Evolutionary conservation across 2,329 filamentous ascomycete genomes (phyloP).

Genomic region (Periconia macrospinosa): DNA sequence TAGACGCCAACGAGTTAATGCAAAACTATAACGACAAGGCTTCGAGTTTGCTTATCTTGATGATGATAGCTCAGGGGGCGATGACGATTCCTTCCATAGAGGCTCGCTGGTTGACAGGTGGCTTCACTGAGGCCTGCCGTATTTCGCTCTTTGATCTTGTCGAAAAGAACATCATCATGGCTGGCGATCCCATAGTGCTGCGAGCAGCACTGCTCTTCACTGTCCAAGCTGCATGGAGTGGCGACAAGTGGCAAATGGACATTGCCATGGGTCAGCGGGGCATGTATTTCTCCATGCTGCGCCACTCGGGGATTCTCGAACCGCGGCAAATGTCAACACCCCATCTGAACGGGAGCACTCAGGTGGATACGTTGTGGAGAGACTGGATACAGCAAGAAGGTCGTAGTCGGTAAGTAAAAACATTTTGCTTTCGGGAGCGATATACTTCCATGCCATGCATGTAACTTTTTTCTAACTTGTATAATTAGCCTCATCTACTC

Average conservation of each 20-base stretch:
- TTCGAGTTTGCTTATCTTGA: constrained; percentile 65
- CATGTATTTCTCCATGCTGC: constrained; percentile 74
- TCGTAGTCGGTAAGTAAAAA: constrained; percentile 58
- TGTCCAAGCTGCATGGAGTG: constrained; percentile 70
- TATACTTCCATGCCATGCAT: constrained; percentile 13
- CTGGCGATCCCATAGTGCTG: constrained; percentile 65
- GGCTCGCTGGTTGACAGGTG: constrained; percentile 66
- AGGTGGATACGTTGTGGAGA: constrained; percentile 59
- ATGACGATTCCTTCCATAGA: constrained; percentile 67
- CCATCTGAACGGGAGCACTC: constrained; percentile 46
- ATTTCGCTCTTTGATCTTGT: constrained; percentile 73
- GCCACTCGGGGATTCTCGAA: constrained; percentile 69
- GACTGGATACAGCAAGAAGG: constrained; percentile 68
- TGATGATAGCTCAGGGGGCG: constrained; percentile 74
- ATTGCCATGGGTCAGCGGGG: constrained; percentile 73
- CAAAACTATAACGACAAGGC: constrained; percentile 64
- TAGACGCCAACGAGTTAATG: constrained; percentile 70
- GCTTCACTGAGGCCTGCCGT: constrained; percentile 70
- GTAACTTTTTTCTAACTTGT: constrained; percentile 22
- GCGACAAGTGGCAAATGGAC: constrained; percentile 78
- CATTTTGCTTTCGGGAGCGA: constrained; percentile 12
- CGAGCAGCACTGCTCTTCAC: constrained; percentile 69
- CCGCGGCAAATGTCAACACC: constrained; percentile 51
- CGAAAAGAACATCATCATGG: constrained; percentile 70
- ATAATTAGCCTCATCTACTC: constrained; percentile 68